Percentiles rank a stretch among this genome's conserved stretches.
phyloP scores from a whole-genome alignment of 2,329 filamentous ascomycete species.

The Cadophora sp. region DNA sequence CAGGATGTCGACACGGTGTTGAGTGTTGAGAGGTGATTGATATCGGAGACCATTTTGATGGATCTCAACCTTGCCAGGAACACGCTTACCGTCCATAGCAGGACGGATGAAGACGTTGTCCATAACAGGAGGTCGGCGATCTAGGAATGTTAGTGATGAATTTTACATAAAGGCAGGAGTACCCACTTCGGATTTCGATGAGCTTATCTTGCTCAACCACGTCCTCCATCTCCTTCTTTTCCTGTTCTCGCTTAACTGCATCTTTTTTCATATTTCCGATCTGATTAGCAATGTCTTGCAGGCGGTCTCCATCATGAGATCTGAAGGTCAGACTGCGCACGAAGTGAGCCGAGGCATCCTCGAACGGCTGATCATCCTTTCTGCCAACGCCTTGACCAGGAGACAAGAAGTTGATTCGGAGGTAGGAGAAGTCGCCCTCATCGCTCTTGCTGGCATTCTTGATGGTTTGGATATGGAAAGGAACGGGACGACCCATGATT shows the following conservation, averaged over 20 bases:
- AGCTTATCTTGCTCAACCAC: conserved; percentile 99
- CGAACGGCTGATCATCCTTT: conserved; percentile 97
- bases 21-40: conserved; percentile 78
- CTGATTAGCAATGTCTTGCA: conserved; percentile 88
- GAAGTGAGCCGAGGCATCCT: conserved; percentile 95
- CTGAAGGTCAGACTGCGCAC: conserved; percentile 94
- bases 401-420: conserved; percentile 96
- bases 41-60: conserved; percentile 99
- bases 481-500: conserved; percentile 96
- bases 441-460: conserved; percentile 99
- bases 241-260: conserved; percentile 88
- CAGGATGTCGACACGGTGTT: conserved; percentile 88
- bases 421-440: conserved; percentile 90
- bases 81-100: conserved; percentile 94
- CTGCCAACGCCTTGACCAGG: conserved; percentile 96
- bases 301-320: conserved; percentile 85
- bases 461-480: conserved; percentile 97
- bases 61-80: conserved; percentile 94
- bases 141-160: conserved; percentile 57
- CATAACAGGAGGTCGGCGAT: conserved; percentile 87
- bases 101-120: conserved; percentile 96
- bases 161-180: neutral
- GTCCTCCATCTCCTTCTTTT: conserved; percentile 99
- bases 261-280: conserved; percentile 98
- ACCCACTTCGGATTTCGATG: conserved; percentile 87